Base-by-base conservation (phyloP, 2,329 filamentous ascomycete species). In the Penicillium sp. region DNA sequence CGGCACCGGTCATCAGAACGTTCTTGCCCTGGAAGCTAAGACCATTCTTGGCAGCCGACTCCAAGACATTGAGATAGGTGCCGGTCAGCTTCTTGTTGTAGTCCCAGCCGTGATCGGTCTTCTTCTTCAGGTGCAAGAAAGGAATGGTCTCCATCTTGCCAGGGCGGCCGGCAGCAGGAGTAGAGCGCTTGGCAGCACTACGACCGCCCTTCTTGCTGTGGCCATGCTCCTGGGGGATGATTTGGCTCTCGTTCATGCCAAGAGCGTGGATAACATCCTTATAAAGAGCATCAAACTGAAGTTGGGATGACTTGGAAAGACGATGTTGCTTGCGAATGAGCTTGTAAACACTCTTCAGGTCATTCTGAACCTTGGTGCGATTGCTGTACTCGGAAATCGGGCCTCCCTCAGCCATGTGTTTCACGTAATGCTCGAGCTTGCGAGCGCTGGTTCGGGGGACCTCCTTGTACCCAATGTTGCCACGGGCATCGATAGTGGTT, bases 361-460 rank as follows among this genome's bases (percentile, higher is more conserved):
- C 93, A 66, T 90, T 95, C 73, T 97, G 93, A 29, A 99, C 93
- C 80, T 97, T 99, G 58, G 91, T 93, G 36, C 93, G 86, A 76
- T 95, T 97, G 67, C 92, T 93, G 69, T 99, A 99, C 72, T 99
- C 93, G 27, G 92, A 95, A 62, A 99, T 95, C 75, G 96, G 97
- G 66, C 93, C 93, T 55, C 93, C 93, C 61, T 96, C 91, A 9
- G 92, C 92, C 93, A 99, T 97, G 71, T 97, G 90, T 67, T 89
- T 89, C 41, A 99, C 93, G 64, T 99, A 99, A 72, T 97, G 92
- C 75, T 99, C 93, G 37, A 99, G 82, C 76, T 99, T 99, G 63
- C 93, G 87, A 69, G 92, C 93, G 68, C 89, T 95, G 29, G 88
- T 79, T 46, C 93, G 83, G 46, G 91, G 88, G 7, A 87, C 81